phyloP scores from a whole-genome alignment of 2,329 filamentous ascomycete genomes.

The Ascomycota sp. region DNA sequence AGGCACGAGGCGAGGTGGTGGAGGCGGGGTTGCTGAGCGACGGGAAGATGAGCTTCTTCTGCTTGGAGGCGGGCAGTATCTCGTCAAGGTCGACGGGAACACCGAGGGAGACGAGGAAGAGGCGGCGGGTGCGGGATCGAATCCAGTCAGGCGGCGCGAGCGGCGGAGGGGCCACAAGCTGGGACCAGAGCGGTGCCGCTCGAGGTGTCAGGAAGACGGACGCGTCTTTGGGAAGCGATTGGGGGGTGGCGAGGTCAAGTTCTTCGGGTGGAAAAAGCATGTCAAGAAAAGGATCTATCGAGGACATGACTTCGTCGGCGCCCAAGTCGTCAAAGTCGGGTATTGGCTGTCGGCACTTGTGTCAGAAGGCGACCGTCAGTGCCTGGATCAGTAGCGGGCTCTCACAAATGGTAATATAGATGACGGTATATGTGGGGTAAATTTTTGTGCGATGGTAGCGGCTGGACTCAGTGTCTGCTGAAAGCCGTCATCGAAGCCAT shows the following conservation, averaged over 20 bases:
- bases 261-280: constrained; percentile 41
- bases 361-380: constrained; percentile 5
- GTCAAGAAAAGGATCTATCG: constrained; percentile 45
- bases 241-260: constrained; percentile 28
- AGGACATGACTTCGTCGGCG: constrained; percentile 36
- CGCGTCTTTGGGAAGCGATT: constrained; percentile 30
- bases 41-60: constrained; percentile 89
- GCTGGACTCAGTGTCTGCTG: constrained; percentile 30
- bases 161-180: constrained; percentile 83
- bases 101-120: constrained; percentile 88
- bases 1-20: constrained; percentile 32
- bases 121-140: constrained; percentile 75
- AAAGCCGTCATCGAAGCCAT: constrained; percentile 56
- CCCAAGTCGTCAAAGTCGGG: constrained; percentile 45
- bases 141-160: constrained; percentile 97
- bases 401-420: constrained; percentile 25
- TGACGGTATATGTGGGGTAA: constrained; percentile 14
- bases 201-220: constrained; percentile 67
- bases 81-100: constrained; percentile 95
- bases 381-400: not conserved
- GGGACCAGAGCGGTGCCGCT: constrained; percentile 83
- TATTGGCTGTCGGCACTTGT: constrained; percentile 33
- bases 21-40: constrained; percentile 67
- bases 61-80: constrained; percentile 88
- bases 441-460: constrained; percentile 8